These are phyloP conservation scores for Camellia japonica DNA, from an alignment of 148 eudicot genomes.

Conservation along the genomic window DNA sequence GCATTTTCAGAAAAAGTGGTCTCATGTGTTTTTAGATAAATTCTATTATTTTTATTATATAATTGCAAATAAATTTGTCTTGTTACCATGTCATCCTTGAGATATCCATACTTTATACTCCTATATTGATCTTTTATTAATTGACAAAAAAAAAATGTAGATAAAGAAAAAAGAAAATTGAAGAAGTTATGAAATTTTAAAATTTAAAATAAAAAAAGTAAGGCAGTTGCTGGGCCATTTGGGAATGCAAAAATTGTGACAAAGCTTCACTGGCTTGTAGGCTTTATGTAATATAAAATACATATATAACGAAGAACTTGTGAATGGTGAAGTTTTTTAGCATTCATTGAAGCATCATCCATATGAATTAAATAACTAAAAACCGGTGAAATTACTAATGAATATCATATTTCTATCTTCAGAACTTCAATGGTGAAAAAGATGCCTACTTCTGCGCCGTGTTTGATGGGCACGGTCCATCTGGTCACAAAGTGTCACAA, in stretches of 20 bases:
- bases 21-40: not conserved
- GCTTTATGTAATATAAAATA: too few relatives aligned
- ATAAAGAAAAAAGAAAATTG: too few relatives aligned
- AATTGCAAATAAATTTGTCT: not conserved
- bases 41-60: not conserved
- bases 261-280: too few relatives aligned
- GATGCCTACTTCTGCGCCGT: constrained; percentile 68
- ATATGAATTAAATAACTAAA: not conserved
- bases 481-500: constrained; percentile 74
- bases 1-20: not conserved
- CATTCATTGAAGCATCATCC: not conserved
- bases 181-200: too few relatives aligned
- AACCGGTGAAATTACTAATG: not conserved
- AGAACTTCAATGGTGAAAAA: constrained; percentile 69
- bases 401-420: not conserved
- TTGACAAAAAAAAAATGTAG: too few relatives aligned
- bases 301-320: not conserved
- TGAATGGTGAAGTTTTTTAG: not conserved
- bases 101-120: too few relatives aligned
- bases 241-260: too few relatives aligned
- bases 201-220: too few relatives aligned
- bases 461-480: constrained; percentile 86
- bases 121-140: too few relatives aligned
- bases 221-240: too few relatives aligned
- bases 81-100: too few relatives aligned